Evolutionary conservation across 108 stramenopile species (phyloP).

Genomic region (Stephanodiscus minutulus): DNA sequence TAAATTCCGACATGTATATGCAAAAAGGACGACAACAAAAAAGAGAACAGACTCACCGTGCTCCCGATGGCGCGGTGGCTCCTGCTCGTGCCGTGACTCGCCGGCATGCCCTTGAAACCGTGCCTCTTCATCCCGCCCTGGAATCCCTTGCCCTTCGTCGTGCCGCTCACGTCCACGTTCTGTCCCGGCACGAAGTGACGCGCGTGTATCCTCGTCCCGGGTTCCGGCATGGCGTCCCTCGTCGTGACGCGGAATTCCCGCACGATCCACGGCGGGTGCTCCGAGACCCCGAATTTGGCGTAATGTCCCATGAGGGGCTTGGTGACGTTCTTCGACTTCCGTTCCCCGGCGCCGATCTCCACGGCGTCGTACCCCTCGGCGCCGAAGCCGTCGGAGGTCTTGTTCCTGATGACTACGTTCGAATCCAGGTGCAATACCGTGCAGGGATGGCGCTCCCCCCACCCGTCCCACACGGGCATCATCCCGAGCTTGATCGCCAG

Average conservation of each 20-base stretch:
- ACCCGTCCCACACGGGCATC: slow-evolving; percentile 96
- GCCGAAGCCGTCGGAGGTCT: slow-evolving; percentile 73
- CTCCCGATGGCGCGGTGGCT: slow-evolving; percentile 91
- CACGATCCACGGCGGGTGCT: slow-evolving; percentile 79
- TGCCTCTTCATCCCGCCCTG: slow-evolving; percentile 99
- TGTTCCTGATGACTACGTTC: slow-evolving; percentile 90
- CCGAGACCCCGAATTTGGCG: slow-evolving; percentile 54
- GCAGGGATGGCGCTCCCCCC: slow-evolving; percentile 93
- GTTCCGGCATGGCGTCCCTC: slow-evolving; percentile 69
- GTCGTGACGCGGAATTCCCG: slow-evolving; percentile 84
- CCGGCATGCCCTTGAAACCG: slow-evolving; percentile 91
- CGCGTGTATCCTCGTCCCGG: slow-evolving; percentile 86
- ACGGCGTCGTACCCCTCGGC: slow-evolving; percentile 90
- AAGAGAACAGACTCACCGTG: slow-evolving; percentile 34
- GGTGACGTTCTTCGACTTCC: slow-evolving; percentile 88
- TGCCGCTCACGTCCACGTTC: slow-evolving; percentile 92
- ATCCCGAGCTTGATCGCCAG: slow-evolving; percentile 97
- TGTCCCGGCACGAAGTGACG: slow-evolving; percentile 98
- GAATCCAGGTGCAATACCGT: slow-evolving; percentile 93
- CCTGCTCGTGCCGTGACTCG: slow-evolving; percentile 93
- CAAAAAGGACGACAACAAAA: slow-evolving; percentile 17
- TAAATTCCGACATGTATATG: too few species aligned
- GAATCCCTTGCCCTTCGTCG: slow-evolving; percentile 97
- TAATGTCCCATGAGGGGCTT: slow-evolving; percentile 75
- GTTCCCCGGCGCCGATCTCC: slow-evolving; percentile 93